Conservation (phyloP, 805 yeast genomes). For the Metschnikowia rubicola region DNA sequence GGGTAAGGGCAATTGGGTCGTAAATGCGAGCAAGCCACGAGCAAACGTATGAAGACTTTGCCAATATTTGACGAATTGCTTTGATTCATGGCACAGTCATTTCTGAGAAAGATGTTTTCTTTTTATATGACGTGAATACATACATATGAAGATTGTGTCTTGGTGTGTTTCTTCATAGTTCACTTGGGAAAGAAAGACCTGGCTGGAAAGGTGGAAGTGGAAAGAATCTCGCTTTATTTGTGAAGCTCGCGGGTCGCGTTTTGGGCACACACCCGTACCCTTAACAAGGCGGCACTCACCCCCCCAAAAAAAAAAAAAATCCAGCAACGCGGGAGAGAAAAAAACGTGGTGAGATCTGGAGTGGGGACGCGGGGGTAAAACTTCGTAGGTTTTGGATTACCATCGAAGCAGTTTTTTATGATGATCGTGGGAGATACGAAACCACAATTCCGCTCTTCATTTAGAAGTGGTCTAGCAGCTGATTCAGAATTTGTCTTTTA, state of each 20-base stretch:
- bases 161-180: conserved; percentile 52
- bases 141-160: conserved; percentile 69
- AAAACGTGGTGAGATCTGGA: neutral
- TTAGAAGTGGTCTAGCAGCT: no score
- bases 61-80: no score
- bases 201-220: neutral
- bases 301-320: neutral
- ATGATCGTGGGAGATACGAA: no score
- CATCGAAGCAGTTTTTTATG: no score
- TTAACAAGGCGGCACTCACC: neutral
- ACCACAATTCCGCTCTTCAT: no score
- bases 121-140: conserved; percentile 23
- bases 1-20: no score
- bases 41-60: no score
- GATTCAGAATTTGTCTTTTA: no score
- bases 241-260: conserved; percentile 9
- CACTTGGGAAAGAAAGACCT: neutral
- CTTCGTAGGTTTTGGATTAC: no score
- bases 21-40: no score
- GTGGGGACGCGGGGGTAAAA: neutral
- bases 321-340: neutral
- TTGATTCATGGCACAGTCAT: no score
- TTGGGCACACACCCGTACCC: conserved; percentile 8
- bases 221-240: conserved; percentile 6
- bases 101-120: neutral